A percentile compares a stretch with the other conserved stretches of the same genome.
Conservation (phyloP, 805 yeast species). For the Candida bentonensis region DNA sequence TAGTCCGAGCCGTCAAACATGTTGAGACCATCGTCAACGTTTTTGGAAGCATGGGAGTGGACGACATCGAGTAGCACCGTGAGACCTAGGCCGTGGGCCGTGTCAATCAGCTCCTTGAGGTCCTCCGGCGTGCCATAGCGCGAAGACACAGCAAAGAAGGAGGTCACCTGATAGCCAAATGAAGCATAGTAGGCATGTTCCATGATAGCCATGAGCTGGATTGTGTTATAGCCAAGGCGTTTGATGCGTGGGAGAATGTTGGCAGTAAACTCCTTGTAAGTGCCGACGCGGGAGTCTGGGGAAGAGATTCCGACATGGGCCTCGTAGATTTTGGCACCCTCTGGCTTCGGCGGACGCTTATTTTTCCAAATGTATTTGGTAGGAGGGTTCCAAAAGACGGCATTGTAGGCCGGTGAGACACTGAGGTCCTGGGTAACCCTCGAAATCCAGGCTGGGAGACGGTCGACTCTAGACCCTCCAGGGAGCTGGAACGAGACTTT, state of each 20-base stretch:
- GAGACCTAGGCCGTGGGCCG: conserved; percentile 81
- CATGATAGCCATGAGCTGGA: conserved; percentile 96
- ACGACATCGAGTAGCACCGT: conserved; percentile 83
- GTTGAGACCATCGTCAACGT: conserved; percentile 86
- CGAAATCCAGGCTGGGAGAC: conserved; percentile 81
- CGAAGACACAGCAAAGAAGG: conserved; percentile 79
- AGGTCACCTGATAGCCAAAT: conserved; percentile 93
- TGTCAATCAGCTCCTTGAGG: conserved; percentile 74
- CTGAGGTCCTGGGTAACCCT: conserved; percentile 57
- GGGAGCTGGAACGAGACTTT: conserved; percentile 47
- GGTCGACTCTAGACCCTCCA: conserved; percentile 55
- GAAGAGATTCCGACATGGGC: conserved; percentile 90
- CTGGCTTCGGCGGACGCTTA: conserved; percentile 41
- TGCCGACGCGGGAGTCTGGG: conserved; percentile 72
- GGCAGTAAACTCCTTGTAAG: conserved; percentile 71
- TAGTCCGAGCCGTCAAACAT: conserved; percentile 91
- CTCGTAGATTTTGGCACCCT: conserved; percentile 67
- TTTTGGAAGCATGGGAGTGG: conserved; percentile 92
- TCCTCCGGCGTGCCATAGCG: conserved; percentile 95
- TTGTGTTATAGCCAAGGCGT: conserved; percentile 78
- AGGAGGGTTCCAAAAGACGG: conserved; percentile 84
- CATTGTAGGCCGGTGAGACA: conserved; percentile 49
- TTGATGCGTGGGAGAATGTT: conserved; percentile 74
- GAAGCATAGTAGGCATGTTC: conserved; percentile 98
- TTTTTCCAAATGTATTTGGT: conserved; percentile 45